These are phyloP conservation scores for Capsella rubella DNA, from an alignment of 441 rosid genomes.

Conservation along the genomic window DNA sequence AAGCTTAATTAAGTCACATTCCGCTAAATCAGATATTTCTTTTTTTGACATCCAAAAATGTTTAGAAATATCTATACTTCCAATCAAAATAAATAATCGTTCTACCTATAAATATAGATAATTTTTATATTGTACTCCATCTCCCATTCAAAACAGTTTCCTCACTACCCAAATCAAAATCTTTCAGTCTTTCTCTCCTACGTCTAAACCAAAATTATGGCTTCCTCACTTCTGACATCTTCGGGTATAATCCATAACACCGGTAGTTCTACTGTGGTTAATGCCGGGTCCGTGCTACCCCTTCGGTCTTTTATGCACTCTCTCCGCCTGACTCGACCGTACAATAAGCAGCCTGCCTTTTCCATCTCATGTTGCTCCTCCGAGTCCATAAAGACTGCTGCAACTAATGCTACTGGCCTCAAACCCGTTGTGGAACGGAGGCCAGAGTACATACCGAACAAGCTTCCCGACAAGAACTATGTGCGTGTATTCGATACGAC, in stretches of 20 bases:
- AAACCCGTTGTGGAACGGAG: slow-evolving; percentile 46
- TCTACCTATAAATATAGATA: slow-evolving; percentile 17
- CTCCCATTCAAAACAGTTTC: slow-evolving; percentile 22
- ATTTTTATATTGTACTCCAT: not conserved
- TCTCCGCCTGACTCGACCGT: not conserved
- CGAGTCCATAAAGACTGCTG: not conserved
- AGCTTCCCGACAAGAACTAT: slow-evolving; percentile 65
- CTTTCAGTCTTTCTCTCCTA: not conserved
- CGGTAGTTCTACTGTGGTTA: slow-evolving; percentile 12
- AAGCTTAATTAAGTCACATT: not conserved
- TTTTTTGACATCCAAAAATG: not conserved
- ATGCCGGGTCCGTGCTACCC: slow-evolving; percentile 23
- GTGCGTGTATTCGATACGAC: slow-evolving; percentile 92
- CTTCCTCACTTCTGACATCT: slow-evolving; percentile 36
- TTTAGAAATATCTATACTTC: not conserved
- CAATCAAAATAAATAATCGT: not conserved
- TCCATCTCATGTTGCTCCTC: slow-evolving; percentile 23
- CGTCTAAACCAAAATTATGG: slow-evolving; percentile 8
- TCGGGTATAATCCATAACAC: slow-evolving; percentile 18
- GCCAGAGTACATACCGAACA: slow-evolving; percentile 69
- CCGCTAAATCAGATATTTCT: not conserved
- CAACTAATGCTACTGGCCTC: slow-evolving; percentile 9
- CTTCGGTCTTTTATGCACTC: slow-evolving; percentile 17
- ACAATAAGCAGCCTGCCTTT: slow-evolving; percentile 20
- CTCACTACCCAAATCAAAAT: not conserved